Evolutionary conservation across 192 early-diverging fungal species (phyloP), one percentile per base, ranked within the genome.

Genomic region (Entomortierella parvispora): DNA sequence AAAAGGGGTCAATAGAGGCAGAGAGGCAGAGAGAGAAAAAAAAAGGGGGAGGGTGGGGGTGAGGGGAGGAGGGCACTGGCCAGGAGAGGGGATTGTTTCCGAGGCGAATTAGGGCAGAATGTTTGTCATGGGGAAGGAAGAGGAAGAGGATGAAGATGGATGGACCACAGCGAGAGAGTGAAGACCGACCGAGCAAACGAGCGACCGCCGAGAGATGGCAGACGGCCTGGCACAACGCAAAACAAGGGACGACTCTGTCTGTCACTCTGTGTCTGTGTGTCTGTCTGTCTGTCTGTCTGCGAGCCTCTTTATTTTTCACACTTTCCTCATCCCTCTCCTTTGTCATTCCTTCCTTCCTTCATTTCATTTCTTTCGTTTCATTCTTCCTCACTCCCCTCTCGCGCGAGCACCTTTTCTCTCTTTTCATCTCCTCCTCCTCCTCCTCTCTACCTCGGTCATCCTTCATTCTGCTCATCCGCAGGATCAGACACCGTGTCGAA

Each of bases 311-410:
- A 8, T 25, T 56, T 57, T 14, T 22, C 22, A 32, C 55, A 11
- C 37, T 32, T 32, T 57, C 32, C 52, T 15, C 52, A 18, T 56
- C 3, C 54, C 49, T 51, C 14, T 28, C 49, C 49, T 51, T 26
- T 28, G 25, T 14, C 18, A 17, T n/a, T 3, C 14, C 48, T 52
- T 26, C 49, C 4, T 28, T 51, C 17, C 7, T 28, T 51, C 49
- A 25, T 12, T 28, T 28, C 7, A 3, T 26, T 28, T 25, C 2
- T 32, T 4, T 29, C 50, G 17, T 0, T 22, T 22, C 22, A n/a
- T 49, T 25, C 14, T 29, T 53, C 2, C 10, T 28, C 23, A 8
- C 5, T 11, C 3, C 23, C 1, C 23, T 10, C 3, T 4, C 7
- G 10, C 49, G 14, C 48, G 11, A 22, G 4, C 1, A 23, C 48